Evolutionary conservation across 1,139 yeast species (phyloP).

Genomic region (Chernovozyma sophiae-reginae): DNA sequence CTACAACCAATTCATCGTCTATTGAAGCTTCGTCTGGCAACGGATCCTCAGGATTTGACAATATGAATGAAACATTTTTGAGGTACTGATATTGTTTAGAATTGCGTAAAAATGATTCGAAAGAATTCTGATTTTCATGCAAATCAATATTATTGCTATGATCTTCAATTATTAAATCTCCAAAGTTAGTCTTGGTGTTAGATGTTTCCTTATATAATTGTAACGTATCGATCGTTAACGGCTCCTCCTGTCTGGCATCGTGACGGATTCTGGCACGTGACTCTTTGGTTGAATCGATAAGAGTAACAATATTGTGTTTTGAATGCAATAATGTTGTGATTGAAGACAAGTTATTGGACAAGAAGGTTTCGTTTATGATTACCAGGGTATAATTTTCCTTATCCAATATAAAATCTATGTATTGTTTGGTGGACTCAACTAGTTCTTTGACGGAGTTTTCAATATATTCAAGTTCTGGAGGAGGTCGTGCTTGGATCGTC

Average conservation of each 20-base stretch:
- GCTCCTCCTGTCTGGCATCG: conserved; percentile 6
- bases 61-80: conserved; percentile 24
- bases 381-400: conserved; percentile 3
- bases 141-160: background rate
- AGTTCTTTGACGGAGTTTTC: conserved; percentile 4
- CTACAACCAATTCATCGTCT: conserved; percentile 56
- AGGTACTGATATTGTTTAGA: conserved; percentile 19
- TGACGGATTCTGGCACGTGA: conserved; percentile 7
- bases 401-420: conserved; percentile 6
- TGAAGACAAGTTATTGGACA: conserved; percentile 4
- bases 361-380: conserved; percentile 4
- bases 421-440: conserved; percentile 6
- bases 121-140: conserved; percentile 1
- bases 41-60: conserved; percentile 38
- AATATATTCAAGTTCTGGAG: conserved; percentile 2
- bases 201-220: conserved; percentile 4
- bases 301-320: conserved; percentile 3
- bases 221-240: conserved; percentile 6
- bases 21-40: conserved; percentile 38
- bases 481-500: conserved; percentile 4
- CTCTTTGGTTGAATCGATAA: conserved; percentile 4
- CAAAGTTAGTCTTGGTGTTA: conserved; percentile 8
- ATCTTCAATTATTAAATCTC: conserved; percentile 8
- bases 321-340: conserved; percentile 2
- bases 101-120: background rate